These are phyloP conservation scores for Rhizoclosmatium sp. DNA, from an alignment of 192 early-diverging fungal genomes.

Conservation along the genomic window DNA sequence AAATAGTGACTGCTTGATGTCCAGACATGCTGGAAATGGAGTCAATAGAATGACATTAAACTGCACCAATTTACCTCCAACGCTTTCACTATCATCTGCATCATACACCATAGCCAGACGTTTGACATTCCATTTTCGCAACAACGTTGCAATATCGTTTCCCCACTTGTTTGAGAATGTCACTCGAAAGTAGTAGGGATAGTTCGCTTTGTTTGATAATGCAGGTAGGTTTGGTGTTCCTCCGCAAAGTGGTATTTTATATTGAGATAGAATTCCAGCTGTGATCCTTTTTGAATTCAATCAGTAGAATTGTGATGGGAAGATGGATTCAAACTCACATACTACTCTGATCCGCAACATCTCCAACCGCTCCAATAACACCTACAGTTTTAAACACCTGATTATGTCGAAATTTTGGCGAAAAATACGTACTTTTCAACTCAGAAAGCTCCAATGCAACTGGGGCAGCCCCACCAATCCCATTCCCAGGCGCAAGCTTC, in stretches of 20 bases:
- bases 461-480: not conserved
- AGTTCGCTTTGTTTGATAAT: constrained; percentile 7
- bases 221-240: constrained; percentile 4
- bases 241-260: constrained; percentile 12
- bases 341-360: not conserved
- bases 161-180: constrained; percentile 19
- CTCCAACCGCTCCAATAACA: constrained; percentile 13
- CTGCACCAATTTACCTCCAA: not conserved
- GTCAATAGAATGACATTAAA: not conserved
- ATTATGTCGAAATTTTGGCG: not conserved
- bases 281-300: not conserved
- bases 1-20: not conserved
- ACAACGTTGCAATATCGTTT: not conserved
- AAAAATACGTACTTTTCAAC: not conserved
- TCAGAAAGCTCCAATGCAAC: not conserved
- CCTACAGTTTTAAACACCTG: not conserved
- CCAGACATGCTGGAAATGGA: not conserved
- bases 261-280: constrained; percentile 15
- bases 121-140: not conserved
- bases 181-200: constrained; percentile 1
- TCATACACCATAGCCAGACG: constrained; percentile 10
- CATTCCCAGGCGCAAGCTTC: not conserved
- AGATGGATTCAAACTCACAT: not conserved
- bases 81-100: constrained; percentile 4
- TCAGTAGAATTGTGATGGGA: too few species aligned